Conservation (phyloP, 2,329 filamentous ascomycete genomes). For the Alternaria atra region DNA sequence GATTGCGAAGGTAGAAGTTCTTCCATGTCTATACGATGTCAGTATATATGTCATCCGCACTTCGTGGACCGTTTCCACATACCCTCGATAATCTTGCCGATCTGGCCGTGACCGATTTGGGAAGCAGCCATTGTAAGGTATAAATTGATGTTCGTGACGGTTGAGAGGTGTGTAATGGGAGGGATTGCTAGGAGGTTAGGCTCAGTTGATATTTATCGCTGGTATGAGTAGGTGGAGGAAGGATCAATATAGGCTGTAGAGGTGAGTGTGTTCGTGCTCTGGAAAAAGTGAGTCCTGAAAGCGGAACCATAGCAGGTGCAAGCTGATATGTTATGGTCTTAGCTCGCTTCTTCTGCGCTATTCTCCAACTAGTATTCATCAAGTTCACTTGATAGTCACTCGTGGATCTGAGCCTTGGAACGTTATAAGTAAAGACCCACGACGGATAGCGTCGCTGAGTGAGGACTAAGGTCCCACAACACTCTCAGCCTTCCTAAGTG, state of each 20-base stretch:
- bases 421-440: not conserved
- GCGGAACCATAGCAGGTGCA: not conserved
- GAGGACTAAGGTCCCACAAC: not conserved
- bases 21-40: slow-evolving; percentile 22
- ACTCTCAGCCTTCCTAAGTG: not conserved
- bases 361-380: not conserved
- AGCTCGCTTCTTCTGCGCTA: not conserved
- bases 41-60: not conserved
- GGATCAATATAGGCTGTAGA: not conserved
- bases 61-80: not conserved
- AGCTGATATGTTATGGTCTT: not conserved
- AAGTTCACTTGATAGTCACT: not conserved
- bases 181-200: not conserved
- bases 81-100: slow-evolving; percentile 26
- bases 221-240: not conserved
- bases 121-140: slow-evolving; percentile 7
- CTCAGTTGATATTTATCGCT: not conserved
- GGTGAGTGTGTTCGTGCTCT: not conserved
- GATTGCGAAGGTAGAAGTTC: slow-evolving; percentile 28
- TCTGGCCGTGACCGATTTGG: slow-evolving; percentile 21
- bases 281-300: not conserved
- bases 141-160: not conserved
- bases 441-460: not conserved
- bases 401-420: not conserved
- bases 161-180: not conserved